Evolutionary conservation across 1,284 basidiomycete species (phyloP), one percentile per base, ranked within the genome.

Genomic region (Erythrobasidium hasegawianum): DNA sequence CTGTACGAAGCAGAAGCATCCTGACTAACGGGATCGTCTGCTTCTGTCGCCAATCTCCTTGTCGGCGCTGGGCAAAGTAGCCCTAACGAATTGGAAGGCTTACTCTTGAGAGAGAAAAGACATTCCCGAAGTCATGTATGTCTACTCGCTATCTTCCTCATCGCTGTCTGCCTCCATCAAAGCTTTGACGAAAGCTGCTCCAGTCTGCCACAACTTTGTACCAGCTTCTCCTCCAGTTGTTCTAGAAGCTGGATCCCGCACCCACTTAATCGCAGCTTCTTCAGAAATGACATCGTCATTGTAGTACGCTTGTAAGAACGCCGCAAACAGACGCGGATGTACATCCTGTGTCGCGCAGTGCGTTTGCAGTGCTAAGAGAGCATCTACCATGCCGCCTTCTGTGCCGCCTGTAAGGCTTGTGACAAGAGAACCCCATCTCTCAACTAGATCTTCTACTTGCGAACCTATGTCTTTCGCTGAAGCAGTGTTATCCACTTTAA

Each of bases 251-350:
- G 56, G 49, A 43, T 58, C 67, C 67, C 70, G 76, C 73, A 78
- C 79, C 79, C 79, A 80, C 10, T 68, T 71, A 2, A 79, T 72
- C 1, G 79, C 76, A n/a, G 73, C 75, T 22, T 80, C 79, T 54
- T 78, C 78, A 18, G 68, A 71, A n/a, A 80, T 74, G n/a, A 79
- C 70, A 40, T 80, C 79, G 43, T 75, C 72, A 64, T 79, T 77
- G 72, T 80, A 80, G 54, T 77, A 77, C 56, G 75, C 77, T 64
- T 78, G 78, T 41, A 80, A 69, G 10, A 78, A 72, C 24, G 76
- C 74, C 22, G 77, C 67, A 61, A 79, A 80, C 56, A 78, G 73
- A 43, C 71, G 67, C 24, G 69, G 68, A 47, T 68, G 49, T 7
- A 55, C 41, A 24, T 59, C 54, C 13, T 64, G 53, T 10, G 59